Base-by-base conservation (phyloP, 208 protist species). In the Leishmania amazonensis region DNA sequence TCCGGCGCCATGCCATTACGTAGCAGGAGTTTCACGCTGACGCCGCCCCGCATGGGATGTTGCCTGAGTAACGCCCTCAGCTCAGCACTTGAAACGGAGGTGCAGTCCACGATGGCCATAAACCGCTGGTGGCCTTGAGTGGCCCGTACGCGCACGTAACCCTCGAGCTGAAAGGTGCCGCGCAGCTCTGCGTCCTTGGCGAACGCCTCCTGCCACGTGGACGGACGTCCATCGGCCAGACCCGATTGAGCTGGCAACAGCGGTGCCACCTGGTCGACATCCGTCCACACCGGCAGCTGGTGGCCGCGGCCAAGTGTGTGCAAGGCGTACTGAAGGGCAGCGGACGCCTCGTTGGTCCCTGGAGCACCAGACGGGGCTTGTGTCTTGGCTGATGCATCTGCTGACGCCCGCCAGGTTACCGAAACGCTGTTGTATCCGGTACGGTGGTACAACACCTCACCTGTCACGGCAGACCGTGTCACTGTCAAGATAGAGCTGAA, bases 201-300 rank as follows among this genome's bases (percentile, higher is more conserved):
- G 35, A 78, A 82, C 58, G 75, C 78, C 70, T 54, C 42, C 64
- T 64, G n/a, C 83, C 79, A 80, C 64, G n/a, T 49, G 72, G 86
- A 28, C 84, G 81, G 40, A 57, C 73, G 31, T 67, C 76, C 47
- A 83, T 65, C 51, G 13, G 67, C 6, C 35, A 83, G 31, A 24
- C 71, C 42, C 0, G 75, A 68, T 2, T 35, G 24, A 1, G 35
- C 28, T 5, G 77, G 85, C 58, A 95, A 71, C 78, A 94, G 81
- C 28, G 90, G 90, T 3, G 77, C 84, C 67, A 95, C 68, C 42
- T 75, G 74, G 42, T 53, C 72, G 3, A 92, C 77, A 40, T 93
- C 87, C 1, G 90, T 94, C 84, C 89, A 95, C 24, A 96, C 85
- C 0, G 93, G 93, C 75, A 94, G 86, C 58, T 89, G 82, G 68